Evolutionary conservation across 306 rosid species (phyloP).

Genomic region (Quercus gilva): DNA sequence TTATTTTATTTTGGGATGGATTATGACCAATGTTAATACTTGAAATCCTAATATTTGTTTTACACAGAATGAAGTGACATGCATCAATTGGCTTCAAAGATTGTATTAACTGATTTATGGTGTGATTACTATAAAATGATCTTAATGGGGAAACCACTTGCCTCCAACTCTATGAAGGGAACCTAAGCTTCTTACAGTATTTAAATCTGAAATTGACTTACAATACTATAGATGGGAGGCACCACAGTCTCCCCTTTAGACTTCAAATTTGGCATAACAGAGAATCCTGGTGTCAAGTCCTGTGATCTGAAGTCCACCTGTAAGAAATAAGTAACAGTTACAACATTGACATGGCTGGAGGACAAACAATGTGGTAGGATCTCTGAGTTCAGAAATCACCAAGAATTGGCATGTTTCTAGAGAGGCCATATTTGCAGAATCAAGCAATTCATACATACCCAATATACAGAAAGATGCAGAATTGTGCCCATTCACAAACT

Average conservation of each 20-base stretch:
- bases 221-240: conserved; percentile 84
- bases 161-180: background rate
- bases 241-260: conserved; percentile 50
- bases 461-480: conserved; percentile 83
- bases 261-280: conserved; percentile 75
- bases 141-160: background rate
- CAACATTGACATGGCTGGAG: background rate
- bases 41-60: background rate
- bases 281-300: conserved; percentile 78
- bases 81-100: background rate
- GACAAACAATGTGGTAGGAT: background rate
- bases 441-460: conserved; percentile 55
- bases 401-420: conserved; percentile 11
- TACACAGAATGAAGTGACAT: background rate
- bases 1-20: background rate
- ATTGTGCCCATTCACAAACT: conserved; percentile 83
- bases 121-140: background rate
- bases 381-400: background rate
- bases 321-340: conserved; percentile 11
- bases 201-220: conserved; percentile 32
- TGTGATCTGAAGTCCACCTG: conserved; percentile 95
- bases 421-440: background rate
- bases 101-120: background rate
- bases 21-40: background rate
- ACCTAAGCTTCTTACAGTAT: background rate